Conservation (phyloP, 129 eudicot genomes). For the Solidago caesia region DNA sequence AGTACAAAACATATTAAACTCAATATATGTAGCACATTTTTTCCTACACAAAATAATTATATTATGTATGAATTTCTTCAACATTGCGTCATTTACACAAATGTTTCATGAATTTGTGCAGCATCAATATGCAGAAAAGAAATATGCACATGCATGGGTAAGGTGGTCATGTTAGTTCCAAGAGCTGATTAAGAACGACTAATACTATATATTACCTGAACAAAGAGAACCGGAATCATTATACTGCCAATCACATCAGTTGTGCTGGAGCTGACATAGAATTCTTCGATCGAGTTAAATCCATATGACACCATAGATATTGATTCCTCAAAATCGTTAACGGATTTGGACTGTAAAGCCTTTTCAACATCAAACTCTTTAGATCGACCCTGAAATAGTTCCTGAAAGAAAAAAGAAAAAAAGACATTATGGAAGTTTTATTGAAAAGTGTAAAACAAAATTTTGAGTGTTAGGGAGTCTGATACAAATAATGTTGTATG, state of each 20-base stretch:
- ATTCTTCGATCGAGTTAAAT: slow-evolving; percentile 63
- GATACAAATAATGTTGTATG: not conserved
- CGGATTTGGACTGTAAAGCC: slow-evolving; percentile 67
- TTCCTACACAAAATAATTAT: not conserved
- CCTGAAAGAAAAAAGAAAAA: slow-evolving; percentile 43
- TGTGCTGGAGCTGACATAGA: slow-evolving; percentile 62
- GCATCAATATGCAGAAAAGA: not conserved
- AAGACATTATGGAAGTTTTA: not conserved
- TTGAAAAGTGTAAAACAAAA: slow-evolving; percentile 11
- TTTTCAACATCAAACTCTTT: slow-evolving; percentile 81
- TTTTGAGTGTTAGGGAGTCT: not conserved
- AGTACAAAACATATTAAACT: not conserved
- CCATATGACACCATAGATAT: slow-evolving; percentile 88
- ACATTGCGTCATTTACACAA: slow-evolving; percentile 12
- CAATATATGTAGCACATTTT: not conserved
- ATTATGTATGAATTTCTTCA: slow-evolving; percentile 2
- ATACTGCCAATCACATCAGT: slow-evolving; percentile 54
- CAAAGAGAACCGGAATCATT: slow-evolving; percentile 86
- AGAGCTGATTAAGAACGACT: slow-evolving; percentile 6
- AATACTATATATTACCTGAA: slow-evolving; percentile 77
- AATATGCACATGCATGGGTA: slow-evolving; percentile 7
- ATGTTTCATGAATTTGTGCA: slow-evolving; percentile 16
- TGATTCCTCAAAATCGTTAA: slow-evolving; percentile 67
- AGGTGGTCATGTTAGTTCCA: slow-evolving; percentile 11
- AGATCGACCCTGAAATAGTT: slow-evolving; percentile 74